phyloP scores from a whole-genome alignment of 257 asterid species.

The Plantago elongata region DNA sequence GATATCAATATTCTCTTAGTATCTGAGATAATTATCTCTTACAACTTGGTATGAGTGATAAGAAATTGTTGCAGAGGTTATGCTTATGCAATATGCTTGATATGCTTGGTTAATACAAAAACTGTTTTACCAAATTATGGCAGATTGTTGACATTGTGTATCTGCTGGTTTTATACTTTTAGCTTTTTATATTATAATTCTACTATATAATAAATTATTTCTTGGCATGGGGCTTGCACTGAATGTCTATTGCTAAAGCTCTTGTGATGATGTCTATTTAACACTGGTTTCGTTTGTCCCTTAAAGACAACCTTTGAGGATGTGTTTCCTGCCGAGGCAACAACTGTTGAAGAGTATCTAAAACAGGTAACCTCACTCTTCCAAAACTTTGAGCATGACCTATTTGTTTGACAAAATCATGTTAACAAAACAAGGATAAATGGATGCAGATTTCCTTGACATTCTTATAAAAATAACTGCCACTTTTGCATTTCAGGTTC shows the following conservation, averaged over 20 bases:
- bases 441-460: conserved; percentile 2
- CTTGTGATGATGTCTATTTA: conserved; percentile 9
- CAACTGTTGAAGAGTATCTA: conserved; percentile 88
- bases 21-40: not conserved
- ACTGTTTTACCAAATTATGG: not conserved
- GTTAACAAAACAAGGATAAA: not conserved
- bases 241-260: conserved; percentile 5
- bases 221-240: conserved; percentile 2
- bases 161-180: conserved; percentile 1
- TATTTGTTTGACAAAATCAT: not conserved
- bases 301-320: conserved; percentile 91
- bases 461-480: conserved; percentile 10
- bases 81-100: conserved; percentile 1
- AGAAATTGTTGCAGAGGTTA: not conserved
- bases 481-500: conserved; percentile 57
- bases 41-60: not conserved
- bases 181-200: conserved; percentile 5
- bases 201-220: not conserved
- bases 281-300: not conserved
- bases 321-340: conserved; percentile 96
- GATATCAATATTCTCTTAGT: not conserved
- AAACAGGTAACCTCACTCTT: conserved; percentile 62
- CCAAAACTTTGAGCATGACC: conserved; percentile 9
- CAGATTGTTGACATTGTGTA: no score
- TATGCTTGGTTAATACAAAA: not conserved